Conservation (phyloP, 2,329 filamentous ascomycete species). For the Pseudogymnoascus sp. region DNA sequence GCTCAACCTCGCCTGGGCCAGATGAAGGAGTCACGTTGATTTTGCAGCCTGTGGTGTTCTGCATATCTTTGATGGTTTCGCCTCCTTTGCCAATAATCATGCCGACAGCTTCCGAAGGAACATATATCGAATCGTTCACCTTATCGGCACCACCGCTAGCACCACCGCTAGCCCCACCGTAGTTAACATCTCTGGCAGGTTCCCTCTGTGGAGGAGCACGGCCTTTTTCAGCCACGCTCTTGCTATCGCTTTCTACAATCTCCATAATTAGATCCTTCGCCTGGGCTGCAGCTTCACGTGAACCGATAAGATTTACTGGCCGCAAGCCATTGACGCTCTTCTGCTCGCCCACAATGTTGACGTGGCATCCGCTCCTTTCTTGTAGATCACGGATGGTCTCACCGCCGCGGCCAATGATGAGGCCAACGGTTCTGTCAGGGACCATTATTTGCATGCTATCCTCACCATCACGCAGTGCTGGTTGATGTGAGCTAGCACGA, state of each 20-base stretch:
- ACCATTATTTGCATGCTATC: slow-evolving; percentile 91
- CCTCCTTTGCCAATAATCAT: slow-evolving; percentile 97
- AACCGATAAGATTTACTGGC: slow-evolving; percentile 84
- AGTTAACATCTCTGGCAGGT: slow-evolving; percentile 36
- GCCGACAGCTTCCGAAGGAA: slow-evolving; percentile 84
- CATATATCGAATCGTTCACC: slow-evolving; percentile 73
- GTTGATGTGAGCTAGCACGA: slow-evolving; percentile 30
- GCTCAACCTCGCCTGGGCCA: slow-evolving; percentile 68
- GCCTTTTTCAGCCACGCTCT: slow-evolving; percentile 33
- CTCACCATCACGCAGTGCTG: slow-evolving; percentile 66
- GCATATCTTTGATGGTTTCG: slow-evolving; percentile 92
- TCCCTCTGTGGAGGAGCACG: slow-evolving; percentile 38
- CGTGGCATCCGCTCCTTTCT: slow-evolving; percentile 86
- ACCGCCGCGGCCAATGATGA: slow-evolving; percentile 89
- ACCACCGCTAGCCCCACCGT: slow-evolving; percentile 33
- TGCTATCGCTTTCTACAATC: slow-evolving; percentile 86
- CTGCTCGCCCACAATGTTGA: slow-evolving; percentile 89
- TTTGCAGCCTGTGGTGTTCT: slow-evolving; percentile 79
- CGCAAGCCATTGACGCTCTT: slow-evolving; percentile 87
- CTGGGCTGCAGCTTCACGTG: slow-evolving; percentile 62
- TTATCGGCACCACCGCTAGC: slow-evolving; percentile 50
- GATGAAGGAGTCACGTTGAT: slow-evolving; percentile 85
- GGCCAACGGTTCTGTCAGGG: slow-evolving; percentile 81
- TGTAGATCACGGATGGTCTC: slow-evolving; percentile 91
- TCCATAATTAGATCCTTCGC: slow-evolving; percentile 88